Evolutionary conservation across 331 rosid genomes (phyloP), one percentile per base, ranked within the genome.

Genomic region (Malus hybrid): DNA sequence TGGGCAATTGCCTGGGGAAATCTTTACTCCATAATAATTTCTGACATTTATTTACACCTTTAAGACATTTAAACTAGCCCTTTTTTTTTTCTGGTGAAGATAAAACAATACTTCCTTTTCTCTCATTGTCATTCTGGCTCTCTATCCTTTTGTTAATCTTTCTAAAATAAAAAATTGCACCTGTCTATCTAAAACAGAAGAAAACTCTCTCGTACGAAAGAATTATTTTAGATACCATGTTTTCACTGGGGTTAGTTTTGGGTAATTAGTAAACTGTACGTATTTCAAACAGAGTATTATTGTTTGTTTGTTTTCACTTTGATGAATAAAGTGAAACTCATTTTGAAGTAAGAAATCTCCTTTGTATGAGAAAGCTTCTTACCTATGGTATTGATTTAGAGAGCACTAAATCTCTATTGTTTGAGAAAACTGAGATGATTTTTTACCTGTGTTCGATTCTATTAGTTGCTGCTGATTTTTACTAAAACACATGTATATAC

Each of bases 401-500:
- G 3, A 3, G 48, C 48, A 42, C 1, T 5, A 42, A 42, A 42
- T 42, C 48, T 42, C 5, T 42, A 3, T 11, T 42, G 46, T 16
- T 29, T 2, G 6, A 31, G 29, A 70, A 61, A 52, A 52, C 29
- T n/a, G 19, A 10, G 16, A 46, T 70, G 63, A 70, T 24, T 18
- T 48, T 59, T 46, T 46, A 69, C 15, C 34, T 20, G 79, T 39
- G 19, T 66, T 86, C 72, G 73, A 36, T 65, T 82, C 79, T 77
- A 69, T 63, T 76, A 77, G 65, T 63, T 84, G 77, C 62, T 59
- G 20, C 62, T 80, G 69, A 73, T 71, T 9, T 59, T 11, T 36
- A 67, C 78, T 81, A 59, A 65, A 61, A 74, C 76, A 77, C 71
- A 62, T 77, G n/a, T 71, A 55, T 61, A 28, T 71, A 69, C 76